Evolutionary conservation across 768 basidiomycete species (phyloP).

Genomic region (Fomitopsis pulvina): DNA sequence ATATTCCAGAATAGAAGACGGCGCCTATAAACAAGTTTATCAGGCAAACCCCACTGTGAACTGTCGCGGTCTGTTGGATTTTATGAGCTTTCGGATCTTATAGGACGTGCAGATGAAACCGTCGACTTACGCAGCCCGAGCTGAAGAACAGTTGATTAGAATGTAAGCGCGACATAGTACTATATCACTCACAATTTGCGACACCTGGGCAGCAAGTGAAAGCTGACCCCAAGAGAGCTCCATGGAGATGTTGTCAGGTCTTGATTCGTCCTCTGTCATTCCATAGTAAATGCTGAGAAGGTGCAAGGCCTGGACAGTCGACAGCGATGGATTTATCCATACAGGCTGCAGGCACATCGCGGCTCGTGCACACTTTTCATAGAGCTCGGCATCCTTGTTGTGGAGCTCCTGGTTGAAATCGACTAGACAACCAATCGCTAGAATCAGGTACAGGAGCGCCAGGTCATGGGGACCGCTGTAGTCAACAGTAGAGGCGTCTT

Average conservation of each 20-base stretch:
- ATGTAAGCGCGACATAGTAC: slow-evolving; percentile 12
- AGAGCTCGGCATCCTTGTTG: slow-evolving; percentile 46
- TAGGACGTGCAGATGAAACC: not conserved
- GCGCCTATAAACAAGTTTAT: slow-evolving; percentile 57
- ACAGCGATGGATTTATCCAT: slow-evolving; percentile 62
- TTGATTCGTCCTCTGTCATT: slow-evolving; percentile 57
- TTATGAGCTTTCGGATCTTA: not conserved
- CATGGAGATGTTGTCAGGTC: slow-evolving; percentile 51
- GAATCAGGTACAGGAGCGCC: slow-evolving; percentile 25
- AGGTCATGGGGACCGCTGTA: slow-evolving; percentile 31
- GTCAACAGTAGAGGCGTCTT: slow-evolving; percentile 20
- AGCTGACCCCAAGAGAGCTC: slow-evolving; percentile 31
- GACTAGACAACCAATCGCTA: slow-evolving; percentile 25
- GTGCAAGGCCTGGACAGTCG: slow-evolving; percentile 65
- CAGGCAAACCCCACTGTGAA: slow-evolving; percentile 53
- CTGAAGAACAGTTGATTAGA: slow-evolving; percentile 14
- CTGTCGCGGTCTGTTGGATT: slow-evolving; percentile 56
- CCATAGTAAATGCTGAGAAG: slow-evolving; percentile 64
- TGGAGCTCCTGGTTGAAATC: slow-evolving; percentile 25
- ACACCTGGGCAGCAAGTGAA: slow-evolving; percentile 49
- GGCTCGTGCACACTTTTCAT: slow-evolving; percentile 56
- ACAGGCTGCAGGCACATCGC: slow-evolving; percentile 64
- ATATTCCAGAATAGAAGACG: slow-evolving; percentile 75
- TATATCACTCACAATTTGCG: slow-evolving; percentile 42
- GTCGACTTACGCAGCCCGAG: slow-evolving; percentile 36